These are phyloP conservation scores for Tricholoma saponaceum DNA, from an alignment of 768 basidiomycete genomes.

Conservation along the genomic window DNA sequence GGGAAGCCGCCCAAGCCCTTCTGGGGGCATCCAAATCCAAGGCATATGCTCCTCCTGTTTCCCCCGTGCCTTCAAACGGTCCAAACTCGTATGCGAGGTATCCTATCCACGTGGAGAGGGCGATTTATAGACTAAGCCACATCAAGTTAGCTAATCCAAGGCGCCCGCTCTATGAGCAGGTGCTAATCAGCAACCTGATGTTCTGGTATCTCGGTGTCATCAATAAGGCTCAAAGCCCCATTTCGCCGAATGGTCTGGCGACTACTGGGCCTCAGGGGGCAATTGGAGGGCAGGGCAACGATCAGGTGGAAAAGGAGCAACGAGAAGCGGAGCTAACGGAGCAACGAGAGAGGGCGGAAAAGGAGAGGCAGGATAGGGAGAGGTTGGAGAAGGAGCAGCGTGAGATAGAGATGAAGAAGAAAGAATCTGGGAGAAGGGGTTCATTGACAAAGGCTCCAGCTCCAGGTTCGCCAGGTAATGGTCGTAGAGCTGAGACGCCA, in stretches of 20 bases:
- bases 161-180: constrained; percentile 95
- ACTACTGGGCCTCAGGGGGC: constrained; percentile 18
- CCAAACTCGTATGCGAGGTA: constrained; percentile 69
- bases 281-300: constrained; percentile 24
- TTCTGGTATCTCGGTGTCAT: constrained; percentile 99
- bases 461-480: constrained; percentile 41
- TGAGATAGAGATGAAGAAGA: constrained; percentile 55
- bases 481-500: constrained; percentile 79
- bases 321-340: constrained; percentile 29
- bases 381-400: constrained; percentile 37
- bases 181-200: constrained; percentile 89
- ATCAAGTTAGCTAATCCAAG: constrained; percentile 98
- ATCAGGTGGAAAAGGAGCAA: constrained; percentile 37
- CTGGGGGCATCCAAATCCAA: constrained; percentile 84
- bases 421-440: constrained; percentile 45
- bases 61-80: constrained; percentile 47
- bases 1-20: constrained; percentile 83
- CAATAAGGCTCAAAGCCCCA: constrained; percentile 75
- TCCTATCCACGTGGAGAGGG: constrained; percentile 97
- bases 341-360: constrained; percentile 42
- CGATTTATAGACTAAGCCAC: constrained; percentile 95
- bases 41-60: constrained; percentile 53
- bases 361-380: constrained; percentile 39
- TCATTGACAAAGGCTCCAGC: constrained; percentile 66
- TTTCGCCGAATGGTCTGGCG: constrained; percentile 29